phyloP scores from a whole-genome alignment of 208 protist species.

The Herpetomonas tarakana region DNA sequence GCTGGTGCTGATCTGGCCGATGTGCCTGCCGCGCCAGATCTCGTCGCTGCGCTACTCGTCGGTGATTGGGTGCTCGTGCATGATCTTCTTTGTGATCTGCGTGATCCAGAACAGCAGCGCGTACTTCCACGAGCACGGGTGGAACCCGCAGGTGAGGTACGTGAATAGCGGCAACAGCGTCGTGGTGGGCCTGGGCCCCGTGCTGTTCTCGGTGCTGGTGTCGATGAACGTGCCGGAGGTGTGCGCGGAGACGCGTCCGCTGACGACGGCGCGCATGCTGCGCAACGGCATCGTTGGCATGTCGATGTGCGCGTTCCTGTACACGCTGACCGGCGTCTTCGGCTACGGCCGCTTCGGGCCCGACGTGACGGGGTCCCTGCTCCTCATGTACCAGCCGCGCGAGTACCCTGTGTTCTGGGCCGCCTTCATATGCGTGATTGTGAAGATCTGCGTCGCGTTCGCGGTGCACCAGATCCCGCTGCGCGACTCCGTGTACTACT shows the following conservation, averaged over 20 bases:
- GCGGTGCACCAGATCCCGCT: slow-evolving; percentile 52
- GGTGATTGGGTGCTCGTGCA: slow-evolving; percentile 39
- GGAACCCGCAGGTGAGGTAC: slow-evolving; percentile 30
- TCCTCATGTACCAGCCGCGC: slow-evolving; percentile 61
- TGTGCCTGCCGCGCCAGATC: slow-evolving; percentile 77
- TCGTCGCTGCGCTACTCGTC: slow-evolving; percentile 80
- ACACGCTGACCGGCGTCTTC: slow-evolving; percentile 69
- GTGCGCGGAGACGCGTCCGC: slow-evolving; percentile 42
- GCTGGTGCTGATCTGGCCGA: slow-evolving; percentile 67
- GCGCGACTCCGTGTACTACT: slow-evolving; percentile 59
- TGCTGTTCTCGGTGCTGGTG: slow-evolving; percentile 64
- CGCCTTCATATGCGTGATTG: slow-evolving; percentile 53
- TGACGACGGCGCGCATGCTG: slow-evolving; percentile 37
- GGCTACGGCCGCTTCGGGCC: slow-evolving; percentile 69
- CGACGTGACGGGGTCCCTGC: slow-evolving; percentile 38
- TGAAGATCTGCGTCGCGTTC: slow-evolving; percentile 77
- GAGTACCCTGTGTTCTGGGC: slow-evolving; percentile 41
- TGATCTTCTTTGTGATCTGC: slow-evolving; percentile 76
- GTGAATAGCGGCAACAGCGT: slow-evolving; percentile 27
- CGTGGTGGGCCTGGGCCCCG: slow-evolving; percentile 32
- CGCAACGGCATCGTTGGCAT: slow-evolving; percentile 30
- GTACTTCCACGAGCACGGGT: slow-evolving; percentile 30
- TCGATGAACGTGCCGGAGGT: slow-evolving; percentile 64
- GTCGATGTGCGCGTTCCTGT: slow-evolving; percentile 40
- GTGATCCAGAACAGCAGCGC: slow-evolving; percentile 30